These are phyloP conservation scores for Kodamaea nitidulidarum DNA, from an alignment of 805 yeast genomes.

Conservation along the genomic window DNA sequence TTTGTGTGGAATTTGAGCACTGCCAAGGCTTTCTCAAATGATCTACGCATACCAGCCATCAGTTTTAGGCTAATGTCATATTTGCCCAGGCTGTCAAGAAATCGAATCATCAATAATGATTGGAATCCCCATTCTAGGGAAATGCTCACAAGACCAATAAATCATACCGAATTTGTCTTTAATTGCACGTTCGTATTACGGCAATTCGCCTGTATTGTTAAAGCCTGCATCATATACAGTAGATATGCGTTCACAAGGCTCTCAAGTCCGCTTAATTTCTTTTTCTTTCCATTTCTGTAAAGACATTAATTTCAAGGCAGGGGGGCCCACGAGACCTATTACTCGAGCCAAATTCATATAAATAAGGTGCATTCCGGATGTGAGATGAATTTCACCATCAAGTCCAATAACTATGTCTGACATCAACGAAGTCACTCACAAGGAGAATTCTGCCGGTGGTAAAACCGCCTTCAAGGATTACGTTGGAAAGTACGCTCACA, in stretches of 20 bases:
- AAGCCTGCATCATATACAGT: constrained; percentile 1
- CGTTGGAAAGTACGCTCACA: constrained; percentile 72
- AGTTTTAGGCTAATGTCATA: no score
- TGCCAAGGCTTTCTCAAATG: no score
- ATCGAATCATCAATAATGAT: neutral
- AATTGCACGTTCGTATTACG: neutral
- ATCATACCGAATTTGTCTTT: neutral
- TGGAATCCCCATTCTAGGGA: constrained; percentile 3
- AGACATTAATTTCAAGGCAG: constrained; percentile 6
- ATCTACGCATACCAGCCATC: no score
- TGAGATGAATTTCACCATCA: neutral
- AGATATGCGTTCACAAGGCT: constrained; percentile 1
- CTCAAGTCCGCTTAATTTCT: constrained; percentile 1
- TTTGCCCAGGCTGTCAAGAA: constrained; percentile 1
- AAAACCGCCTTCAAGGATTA: constrained; percentile 84
- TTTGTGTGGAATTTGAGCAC: neutral
- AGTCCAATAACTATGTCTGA: constrained; percentile 20
- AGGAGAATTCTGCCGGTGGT: constrained; percentile 51
- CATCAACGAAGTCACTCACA: constrained; percentile 18
- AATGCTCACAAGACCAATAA: neutral
- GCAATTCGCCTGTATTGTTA: neutral
- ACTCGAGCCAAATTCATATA: neutral
- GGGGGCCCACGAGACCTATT: constrained; percentile 10
- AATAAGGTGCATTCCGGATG: neutral
- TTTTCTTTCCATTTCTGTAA: constrained; percentile 2